Conservation (phyloP, 2,329 filamentous ascomycete species). For the Nectriaceae sp. region DNA sequence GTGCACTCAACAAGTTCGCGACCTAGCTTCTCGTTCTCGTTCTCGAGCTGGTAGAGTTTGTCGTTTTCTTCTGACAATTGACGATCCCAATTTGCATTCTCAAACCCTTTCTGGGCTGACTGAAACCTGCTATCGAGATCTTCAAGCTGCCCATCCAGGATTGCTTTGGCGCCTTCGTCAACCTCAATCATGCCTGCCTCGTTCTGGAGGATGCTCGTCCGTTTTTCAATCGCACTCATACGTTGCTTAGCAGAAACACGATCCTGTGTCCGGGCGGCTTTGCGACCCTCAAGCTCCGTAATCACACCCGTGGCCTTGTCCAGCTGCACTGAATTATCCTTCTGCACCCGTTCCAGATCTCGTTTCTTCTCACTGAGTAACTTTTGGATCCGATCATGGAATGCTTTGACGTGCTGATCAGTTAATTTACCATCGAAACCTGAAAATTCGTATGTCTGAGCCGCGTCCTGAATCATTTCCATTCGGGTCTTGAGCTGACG, state of each 20-base stretch:
- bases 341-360: conserved; percentile 72
- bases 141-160: conserved; percentile 72
- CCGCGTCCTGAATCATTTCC: conserved; percentile 75
- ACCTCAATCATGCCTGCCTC: conserved; percentile 73
- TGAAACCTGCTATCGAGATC: conserved; percentile 67
- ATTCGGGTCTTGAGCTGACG: conserved; percentile 72
- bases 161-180: conserved; percentile 82
- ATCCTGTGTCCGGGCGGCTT: conserved; percentile 70
- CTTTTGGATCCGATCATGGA: conserved; percentile 76
- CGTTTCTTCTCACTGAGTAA: conserved; percentile 77
- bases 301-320: conserved; percentile 72
- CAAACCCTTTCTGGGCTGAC: conserved; percentile 63
- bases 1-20: conserved; percentile 84
- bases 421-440: conserved; percentile 81
- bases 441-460: conserved; percentile 74
- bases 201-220: conserved; percentile 64
- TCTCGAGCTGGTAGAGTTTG: conserved; percentile 69
- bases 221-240: conserved; percentile 73
- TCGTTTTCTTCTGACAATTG: conserved; percentile 68
- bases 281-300: conserved; percentile 72
- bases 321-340: conserved; percentile 73
- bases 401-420: conserved; percentile 71
- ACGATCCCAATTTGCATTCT: conserved; percentile 67
- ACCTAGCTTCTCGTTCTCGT: conserved; percentile 69
- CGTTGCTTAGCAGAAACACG: conserved; percentile 74